A percentile compares a stretch with the other conserved stretches of the same genome.
phyloP scores from a whole-genome alignment of 2,329 filamentous ascomycete genomes.

The Kalmusia sp. region DNA sequence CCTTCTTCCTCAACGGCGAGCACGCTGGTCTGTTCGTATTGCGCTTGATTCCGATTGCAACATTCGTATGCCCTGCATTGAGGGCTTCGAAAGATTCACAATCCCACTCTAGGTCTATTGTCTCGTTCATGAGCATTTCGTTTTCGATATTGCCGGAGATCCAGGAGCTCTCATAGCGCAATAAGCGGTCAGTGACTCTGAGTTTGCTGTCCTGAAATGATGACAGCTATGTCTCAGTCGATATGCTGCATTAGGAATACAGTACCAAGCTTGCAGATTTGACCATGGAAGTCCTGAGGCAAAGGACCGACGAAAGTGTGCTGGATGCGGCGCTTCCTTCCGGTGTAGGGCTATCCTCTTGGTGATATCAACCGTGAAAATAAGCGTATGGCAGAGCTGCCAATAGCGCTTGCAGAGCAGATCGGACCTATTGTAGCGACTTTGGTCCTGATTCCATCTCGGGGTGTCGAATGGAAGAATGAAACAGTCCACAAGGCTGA shows the following conservation, averaged over 20 bases:
- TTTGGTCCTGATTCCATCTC: not conserved
- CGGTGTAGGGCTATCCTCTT: conserved; percentile 12
- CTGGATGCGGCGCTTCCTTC: conserved; percentile 15
- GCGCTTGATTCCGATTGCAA: not conserved
- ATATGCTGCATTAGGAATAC: too few species aligned
- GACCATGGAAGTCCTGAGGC: not conserved
- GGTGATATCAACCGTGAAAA: conserved; percentile 5
- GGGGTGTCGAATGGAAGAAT: conserved; percentile 11
- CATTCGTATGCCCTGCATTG: not conserved
- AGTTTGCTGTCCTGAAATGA: too few species aligned
- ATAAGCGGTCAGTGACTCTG: not conserved
- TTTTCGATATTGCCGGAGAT: too few species aligned
- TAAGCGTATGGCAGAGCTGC: not conserved
- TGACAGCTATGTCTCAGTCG: not conserved
- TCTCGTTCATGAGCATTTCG: too few species aligned
- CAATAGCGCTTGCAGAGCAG: conserved; percentile 9
- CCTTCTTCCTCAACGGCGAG: not conserved
- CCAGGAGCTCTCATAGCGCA: too few species aligned
- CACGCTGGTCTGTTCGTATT: not conserved
- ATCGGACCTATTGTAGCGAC: conserved; percentile 14
- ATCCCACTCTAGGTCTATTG: too few species aligned
- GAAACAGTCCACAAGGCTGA: conserved; percentile 19
- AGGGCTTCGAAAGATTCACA: too few species aligned
- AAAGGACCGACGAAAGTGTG: not conserved
- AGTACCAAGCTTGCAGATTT: not conserved